These are phyloP conservation scores for Ceratobasidium sp. DNA, from an alignment of 1,284 basidiomycete genomes.

Conservation along the genomic window DNA sequence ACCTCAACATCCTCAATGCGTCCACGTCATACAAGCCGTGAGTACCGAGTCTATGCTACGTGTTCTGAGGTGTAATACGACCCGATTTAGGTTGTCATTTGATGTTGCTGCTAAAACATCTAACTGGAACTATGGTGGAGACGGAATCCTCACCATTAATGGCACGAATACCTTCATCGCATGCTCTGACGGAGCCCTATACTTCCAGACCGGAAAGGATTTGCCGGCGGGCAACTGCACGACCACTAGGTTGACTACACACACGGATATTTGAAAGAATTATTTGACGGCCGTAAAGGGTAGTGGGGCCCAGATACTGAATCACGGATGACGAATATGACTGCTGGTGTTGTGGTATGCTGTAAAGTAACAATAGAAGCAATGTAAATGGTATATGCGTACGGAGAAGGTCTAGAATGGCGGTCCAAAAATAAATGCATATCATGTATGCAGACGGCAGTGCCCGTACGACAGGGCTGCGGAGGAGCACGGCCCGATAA, in stretches of 20 bases:
- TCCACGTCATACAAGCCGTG: conserved; percentile 28
- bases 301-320: too few species aligned
- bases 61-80: neutral
- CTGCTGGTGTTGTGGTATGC: too few species aligned
- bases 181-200: conserved; percentile 2
- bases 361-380: too few species aligned
- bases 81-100: conserved; percentile 9
- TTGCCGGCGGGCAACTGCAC: conserved; percentile 21
- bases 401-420: too few species aligned
- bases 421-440: too few species aligned
- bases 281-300: too few species aligned
- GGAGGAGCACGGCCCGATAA: too few species aligned
- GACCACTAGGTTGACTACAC: conserved; percentile 15
- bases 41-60: neutral
- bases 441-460: too few species aligned
- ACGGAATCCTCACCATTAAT: conserved; percentile 3
- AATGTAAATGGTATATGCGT: too few species aligned
- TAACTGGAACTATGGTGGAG: neutral
- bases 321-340: too few species aligned
- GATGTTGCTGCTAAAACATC: neutral
- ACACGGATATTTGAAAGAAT: too few species aligned
- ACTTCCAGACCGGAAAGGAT: conserved; percentile 30
- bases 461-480: too few species aligned
- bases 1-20: conserved; percentile 17
- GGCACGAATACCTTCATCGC: conserved; percentile 18